Percentiles rank a stretch among this genome's conserved stretches.
Evolutionary conservation across 306 rosid species (phyloP).

Genomic region (Geum urbanum): DNA sequence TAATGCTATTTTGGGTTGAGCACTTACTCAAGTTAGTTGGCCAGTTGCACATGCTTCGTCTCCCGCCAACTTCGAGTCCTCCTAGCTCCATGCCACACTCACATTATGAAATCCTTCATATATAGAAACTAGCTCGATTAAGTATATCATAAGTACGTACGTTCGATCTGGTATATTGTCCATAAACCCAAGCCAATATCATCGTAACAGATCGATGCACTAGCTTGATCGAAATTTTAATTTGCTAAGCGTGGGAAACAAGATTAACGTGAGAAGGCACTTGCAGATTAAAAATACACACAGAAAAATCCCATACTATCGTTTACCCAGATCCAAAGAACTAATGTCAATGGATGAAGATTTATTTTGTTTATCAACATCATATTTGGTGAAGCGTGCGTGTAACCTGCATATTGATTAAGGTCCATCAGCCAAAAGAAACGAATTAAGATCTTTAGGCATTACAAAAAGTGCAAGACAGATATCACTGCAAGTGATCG

Average conservation of each 20-base stretch:
- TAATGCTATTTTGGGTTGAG: background rate
- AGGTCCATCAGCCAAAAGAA: background rate
- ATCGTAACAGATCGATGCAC: background rate
- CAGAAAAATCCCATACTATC: background rate
- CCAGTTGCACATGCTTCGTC: too few relatives aligned
- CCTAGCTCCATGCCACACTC: too few relatives aligned
- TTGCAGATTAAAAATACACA: background rate
- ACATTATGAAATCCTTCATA: too few relatives aligned
- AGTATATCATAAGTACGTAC: too few relatives aligned
- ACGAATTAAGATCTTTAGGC: constrained; percentile 11
- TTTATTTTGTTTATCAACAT: background rate
- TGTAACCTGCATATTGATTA: background rate
- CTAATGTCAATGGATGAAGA: background rate
- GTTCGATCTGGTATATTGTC: too few relatives aligned
- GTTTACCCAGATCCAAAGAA: background rate
- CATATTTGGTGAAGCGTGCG: constrained; percentile 20
- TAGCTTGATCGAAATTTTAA: background rate
- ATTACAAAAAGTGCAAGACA: constrained; percentile 30
- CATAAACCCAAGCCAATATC: too few relatives aligned
- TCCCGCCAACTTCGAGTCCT: background rate
- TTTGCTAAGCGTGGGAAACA: constrained; percentile 1
- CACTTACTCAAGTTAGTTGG: background rate
- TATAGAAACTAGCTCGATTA: too few relatives aligned
- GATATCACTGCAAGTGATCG: constrained; percentile 12
- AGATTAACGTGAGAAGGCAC: background rate